Percentiles rank a stretch among this genome's conserved stretches.
These are phyloP conservation scores for Arthrocladium fulminans DNA, from an alignment of 2,329 filamentous ascomycete species.

Conservation along the genomic window DNA sequence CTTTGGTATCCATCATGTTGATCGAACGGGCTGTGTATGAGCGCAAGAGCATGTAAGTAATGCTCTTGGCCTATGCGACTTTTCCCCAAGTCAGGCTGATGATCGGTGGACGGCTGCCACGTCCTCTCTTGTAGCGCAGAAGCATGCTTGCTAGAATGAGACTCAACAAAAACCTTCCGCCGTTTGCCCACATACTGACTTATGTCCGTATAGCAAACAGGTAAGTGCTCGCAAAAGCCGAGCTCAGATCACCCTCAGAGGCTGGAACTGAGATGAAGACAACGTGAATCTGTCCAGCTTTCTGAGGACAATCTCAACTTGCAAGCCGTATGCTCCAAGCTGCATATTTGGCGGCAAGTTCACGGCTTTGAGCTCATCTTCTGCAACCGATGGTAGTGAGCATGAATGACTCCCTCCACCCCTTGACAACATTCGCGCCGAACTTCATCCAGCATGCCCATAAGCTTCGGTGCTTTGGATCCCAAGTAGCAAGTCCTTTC, in stretches of 20 bases:
- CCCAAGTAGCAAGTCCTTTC: not conserved
- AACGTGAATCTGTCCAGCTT: not conserved
- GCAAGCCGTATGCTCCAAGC: not conserved
- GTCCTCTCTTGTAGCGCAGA: not conserved
- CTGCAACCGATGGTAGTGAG: not conserved
- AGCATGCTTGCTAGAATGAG: not conserved
- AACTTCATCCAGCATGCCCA: constrained; percentile 2
- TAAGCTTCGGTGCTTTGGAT: not conserved
- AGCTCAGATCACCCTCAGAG: not conserved
- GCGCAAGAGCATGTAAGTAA: too few relatives aligned
- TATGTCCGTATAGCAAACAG: too few relatives aligned
- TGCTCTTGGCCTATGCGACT: too few relatives aligned
- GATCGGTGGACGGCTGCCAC: not conserved
- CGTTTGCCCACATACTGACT: too few relatives aligned
- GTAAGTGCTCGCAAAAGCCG: not conserved
- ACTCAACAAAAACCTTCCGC: not conserved
- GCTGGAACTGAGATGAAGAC: not conserved
- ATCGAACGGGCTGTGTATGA: too few relatives aligned
- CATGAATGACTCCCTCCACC: too few relatives aligned
- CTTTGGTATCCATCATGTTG: too few relatives aligned
- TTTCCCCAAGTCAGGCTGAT: not conserved
- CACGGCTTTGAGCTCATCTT: too few relatives aligned
- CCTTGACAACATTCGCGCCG: too few relatives aligned
- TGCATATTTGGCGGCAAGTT: not conserved
- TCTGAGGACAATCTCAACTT: constrained; percentile 4